phyloP scores from a whole-genome alignment of 108 stramenopile genomes.

The Pseudonitzschia multistriata region DNA sequence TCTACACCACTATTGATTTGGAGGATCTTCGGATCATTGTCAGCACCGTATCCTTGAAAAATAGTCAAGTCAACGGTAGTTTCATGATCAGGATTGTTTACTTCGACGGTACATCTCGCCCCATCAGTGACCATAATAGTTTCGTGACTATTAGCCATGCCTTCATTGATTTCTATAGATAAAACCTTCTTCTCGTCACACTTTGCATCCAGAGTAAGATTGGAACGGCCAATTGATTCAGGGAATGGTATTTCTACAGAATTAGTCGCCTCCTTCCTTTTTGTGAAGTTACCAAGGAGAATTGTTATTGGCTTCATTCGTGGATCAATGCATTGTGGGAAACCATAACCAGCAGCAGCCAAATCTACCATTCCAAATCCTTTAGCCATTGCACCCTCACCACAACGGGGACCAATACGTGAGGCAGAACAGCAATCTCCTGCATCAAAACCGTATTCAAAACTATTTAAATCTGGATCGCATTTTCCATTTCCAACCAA shows the following conservation, averaged over 20 bases:
- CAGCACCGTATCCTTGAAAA: not conserved
- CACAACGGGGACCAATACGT: not conserved
- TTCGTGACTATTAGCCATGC: not conserved
- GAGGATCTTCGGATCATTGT: not conserved
- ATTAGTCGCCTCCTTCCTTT: not conserved
- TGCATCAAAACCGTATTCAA: not conserved
- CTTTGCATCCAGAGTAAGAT: not conserved
- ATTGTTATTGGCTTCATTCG: not conserved
- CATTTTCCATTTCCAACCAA: not conserved
- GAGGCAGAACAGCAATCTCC: constrained; percentile 7
- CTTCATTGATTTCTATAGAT: not conserved
- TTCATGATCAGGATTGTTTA: not conserved
- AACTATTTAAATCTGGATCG: not conserved
- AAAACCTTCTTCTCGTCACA: not conserved
- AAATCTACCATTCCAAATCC: not conserved
- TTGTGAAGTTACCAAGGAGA: not conserved
- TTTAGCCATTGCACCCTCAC: not conserved
- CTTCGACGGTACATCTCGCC: not conserved
- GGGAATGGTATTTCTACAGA: not conserved
- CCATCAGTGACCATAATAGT: not conserved
- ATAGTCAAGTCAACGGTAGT: not conserved
- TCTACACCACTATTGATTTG: not conserved
- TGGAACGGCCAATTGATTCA: not conserved
- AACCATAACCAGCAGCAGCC: not conserved
- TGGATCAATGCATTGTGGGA: not conserved